Conservation (phyloP, 495 filamentous ascomycete species). For the Hyaloscypha bicolor region DNA sequence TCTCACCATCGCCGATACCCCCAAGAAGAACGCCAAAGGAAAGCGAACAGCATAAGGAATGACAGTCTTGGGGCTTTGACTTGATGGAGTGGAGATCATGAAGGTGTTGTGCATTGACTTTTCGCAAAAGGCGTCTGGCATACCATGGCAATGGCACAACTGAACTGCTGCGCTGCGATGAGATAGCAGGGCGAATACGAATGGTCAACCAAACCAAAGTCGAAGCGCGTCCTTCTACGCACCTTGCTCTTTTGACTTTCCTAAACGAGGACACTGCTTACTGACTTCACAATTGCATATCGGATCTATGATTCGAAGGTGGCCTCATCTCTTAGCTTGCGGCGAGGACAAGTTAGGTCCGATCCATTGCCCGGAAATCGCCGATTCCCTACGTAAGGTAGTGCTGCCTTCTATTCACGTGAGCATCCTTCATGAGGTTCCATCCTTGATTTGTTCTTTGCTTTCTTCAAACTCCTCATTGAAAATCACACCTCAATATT, state of each 20-base stretch:
- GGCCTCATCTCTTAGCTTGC: neutral
- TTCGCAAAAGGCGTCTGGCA: slow-evolving; percentile 31
- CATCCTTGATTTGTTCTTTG: neutral
- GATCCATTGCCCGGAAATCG: neutral
- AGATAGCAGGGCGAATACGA: slow-evolving; percentile 26
- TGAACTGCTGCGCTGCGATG: slow-evolving; percentile 27
- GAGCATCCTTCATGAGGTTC: neutral
- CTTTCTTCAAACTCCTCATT: neutral
- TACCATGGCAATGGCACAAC: slow-evolving; percentile 24
- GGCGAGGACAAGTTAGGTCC: neutral
- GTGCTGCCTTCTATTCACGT: neutral
- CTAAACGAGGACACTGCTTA: neutral
- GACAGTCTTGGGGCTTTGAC: neutral
- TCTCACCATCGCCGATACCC: slow-evolving; percentile 75
- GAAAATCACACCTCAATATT: neutral
- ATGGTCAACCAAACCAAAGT: neutral
- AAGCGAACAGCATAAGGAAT: slow-evolving; percentile 30
- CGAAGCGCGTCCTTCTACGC: neutral
- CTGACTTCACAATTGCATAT: neutral
- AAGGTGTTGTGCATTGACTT: slow-evolving; percentile 18
- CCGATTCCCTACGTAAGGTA: neutral
- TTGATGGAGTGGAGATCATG: neutral
- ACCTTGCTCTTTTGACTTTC: neutral
- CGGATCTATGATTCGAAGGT: neutral
- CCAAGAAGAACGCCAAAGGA: slow-evolving; percentile 68